phyloP scores from a whole-genome alignment of 2,329 filamentous ascomycete genomes.

The Fusarium oxysporum region DNA sequence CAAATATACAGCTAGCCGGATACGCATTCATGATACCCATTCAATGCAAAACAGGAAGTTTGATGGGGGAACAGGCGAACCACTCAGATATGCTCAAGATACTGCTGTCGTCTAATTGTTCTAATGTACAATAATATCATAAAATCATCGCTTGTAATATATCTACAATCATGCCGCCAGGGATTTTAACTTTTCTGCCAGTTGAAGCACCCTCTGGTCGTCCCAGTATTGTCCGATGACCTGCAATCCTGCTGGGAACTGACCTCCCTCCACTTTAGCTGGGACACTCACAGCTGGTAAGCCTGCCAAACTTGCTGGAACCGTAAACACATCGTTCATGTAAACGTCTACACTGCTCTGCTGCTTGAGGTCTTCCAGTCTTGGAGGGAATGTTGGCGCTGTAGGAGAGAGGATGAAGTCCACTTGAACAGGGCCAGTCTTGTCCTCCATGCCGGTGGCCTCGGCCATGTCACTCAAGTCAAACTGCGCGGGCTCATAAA shows the following conservation, averaged over 20 bases:
- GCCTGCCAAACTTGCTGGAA: slow-evolving; percentile 92
- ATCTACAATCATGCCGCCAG: slow-evolving; percentile 35
- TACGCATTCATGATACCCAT: neutral
- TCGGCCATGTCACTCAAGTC: slow-evolving; percentile 71
- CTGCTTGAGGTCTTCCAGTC: slow-evolving; percentile 66
- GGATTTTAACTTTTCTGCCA: slow-evolving; percentile 62
- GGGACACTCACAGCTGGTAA: slow-evolving; percentile 90
- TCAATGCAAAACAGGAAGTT: neutral
- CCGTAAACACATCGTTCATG: slow-evolving; percentile 94
- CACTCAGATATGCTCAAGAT: neutral
- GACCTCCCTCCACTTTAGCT: slow-evolving; percentile 48
- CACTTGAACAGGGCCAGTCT: slow-evolving; percentile 72
- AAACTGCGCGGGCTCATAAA: slow-evolving; percentile 66
- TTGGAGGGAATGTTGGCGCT: slow-evolving; percentile 80
- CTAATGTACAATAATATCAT: slow-evolving; percentile 33
- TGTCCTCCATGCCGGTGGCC: slow-evolving; percentile 62
- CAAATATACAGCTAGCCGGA: neutral
- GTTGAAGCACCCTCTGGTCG: slow-evolving; percentile 71
- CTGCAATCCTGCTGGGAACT: slow-evolving; percentile 70
- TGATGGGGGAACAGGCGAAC: neutral
- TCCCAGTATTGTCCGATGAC: slow-evolving; percentile 86
- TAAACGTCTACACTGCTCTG: slow-evolving; percentile 78
- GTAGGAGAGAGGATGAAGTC: slow-evolving; percentile 92
- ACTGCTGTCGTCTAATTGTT: slow-evolving; percentile 6
- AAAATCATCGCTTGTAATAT: slow-evolving; percentile 23